phyloP scores from a whole-genome alignment of 2,329 filamentous ascomycete genomes.

The Camillea tinctor region DNA sequence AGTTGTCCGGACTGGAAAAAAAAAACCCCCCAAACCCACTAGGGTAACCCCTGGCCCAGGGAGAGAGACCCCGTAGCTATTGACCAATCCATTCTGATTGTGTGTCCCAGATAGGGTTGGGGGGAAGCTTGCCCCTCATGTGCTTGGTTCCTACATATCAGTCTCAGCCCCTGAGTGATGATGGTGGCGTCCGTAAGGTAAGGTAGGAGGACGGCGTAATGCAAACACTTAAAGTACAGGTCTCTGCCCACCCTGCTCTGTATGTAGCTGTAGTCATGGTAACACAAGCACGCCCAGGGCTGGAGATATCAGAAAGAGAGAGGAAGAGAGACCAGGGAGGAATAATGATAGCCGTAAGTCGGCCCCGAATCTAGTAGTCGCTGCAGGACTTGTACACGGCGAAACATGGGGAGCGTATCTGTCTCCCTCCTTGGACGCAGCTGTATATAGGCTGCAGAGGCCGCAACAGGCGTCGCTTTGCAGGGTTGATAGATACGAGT shows the following conservation, averaged over 20 bases:
- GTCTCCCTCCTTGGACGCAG: not conserved
- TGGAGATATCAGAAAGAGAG: not conserved
- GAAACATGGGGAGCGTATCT: not conserved
- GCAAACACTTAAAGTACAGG: slow-evolving; percentile 11
- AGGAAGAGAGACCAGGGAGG: too few species aligned
- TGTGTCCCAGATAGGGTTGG: slow-evolving; percentile 12
- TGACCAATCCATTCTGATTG: not conserved
- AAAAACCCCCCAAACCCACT: not conserved
- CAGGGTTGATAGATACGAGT: not conserved
- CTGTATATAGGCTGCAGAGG: not conserved
- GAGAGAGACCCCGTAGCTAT: not conserved
- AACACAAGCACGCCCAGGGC: not conserved
- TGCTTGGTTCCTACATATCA: slow-evolving; percentile 16
- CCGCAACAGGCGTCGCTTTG: not conserved
- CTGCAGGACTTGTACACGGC: not conserved
- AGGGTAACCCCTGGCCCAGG: not conserved
- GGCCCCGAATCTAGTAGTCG: not conserved
- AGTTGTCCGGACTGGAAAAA: not conserved
- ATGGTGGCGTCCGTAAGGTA: slow-evolving; percentile 9
- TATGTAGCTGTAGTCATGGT: not conserved
- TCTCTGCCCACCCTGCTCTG: not conserved
- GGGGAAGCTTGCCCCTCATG: slow-evolving; percentile 20
- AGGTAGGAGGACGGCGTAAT: slow-evolving; percentile 8
- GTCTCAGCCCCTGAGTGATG: slow-evolving; percentile 19
- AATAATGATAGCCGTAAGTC: not conserved